Evolutionary conservation across 2,329 filamentous ascomycete species (phyloP).

Genomic region (Neodidymelliopsis sp.): DNA sequence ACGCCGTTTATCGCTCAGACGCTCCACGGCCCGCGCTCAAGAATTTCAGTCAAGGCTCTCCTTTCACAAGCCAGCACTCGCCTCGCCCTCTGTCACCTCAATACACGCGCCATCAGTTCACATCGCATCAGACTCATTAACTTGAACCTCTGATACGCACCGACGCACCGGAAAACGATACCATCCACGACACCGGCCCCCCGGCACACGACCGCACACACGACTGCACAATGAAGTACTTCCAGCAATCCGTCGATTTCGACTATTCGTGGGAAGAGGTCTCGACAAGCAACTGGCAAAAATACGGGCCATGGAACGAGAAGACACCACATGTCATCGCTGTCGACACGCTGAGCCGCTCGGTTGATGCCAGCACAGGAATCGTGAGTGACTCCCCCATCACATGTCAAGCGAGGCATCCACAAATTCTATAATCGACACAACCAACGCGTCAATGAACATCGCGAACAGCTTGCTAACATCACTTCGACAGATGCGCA

Average conservation of each 20-base stretch:
- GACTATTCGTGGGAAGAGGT: conserved; percentile 99
- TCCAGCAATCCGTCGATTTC: conserved; percentile 87
- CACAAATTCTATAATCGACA: neutral
- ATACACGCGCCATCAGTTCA: conserved; percentile 22
- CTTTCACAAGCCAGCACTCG: conserved; percentile 16
- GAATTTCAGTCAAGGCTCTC: conserved; percentile 22
- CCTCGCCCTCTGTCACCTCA: conserved; percentile 2
- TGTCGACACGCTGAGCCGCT: conserved; percentile 87
- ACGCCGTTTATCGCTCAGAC: conserved; percentile 18
- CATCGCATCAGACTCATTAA: conserved; percentile 15
- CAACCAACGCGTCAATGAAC: neutral
- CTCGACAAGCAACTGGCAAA: conserved; percentile 96
- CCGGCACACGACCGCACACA: conserved; percentile 25
- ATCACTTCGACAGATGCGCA: conserved; percentile 64
- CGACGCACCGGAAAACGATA: conserved; percentile 4
- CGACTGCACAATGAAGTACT: conserved; percentile 80
- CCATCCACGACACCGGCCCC: conserved; percentile 17
- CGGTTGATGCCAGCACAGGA: conserved; percentile 68
- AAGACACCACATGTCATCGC: conserved; percentile 96
- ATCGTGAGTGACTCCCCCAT: conserved; percentile 62
- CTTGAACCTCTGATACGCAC: conserved; percentile 13
- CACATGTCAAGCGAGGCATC: conserved; percentile 11
- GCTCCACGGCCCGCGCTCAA: conserved; percentile 19
- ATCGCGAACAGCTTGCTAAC: conserved; percentile 14
- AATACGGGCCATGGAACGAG: conserved; percentile 99